Percentiles rank a stretch among this genome's conserved stretches.
phyloP scores from a whole-genome alignment of 306 rosid species.

The Quillaja saponaria region DNA sequence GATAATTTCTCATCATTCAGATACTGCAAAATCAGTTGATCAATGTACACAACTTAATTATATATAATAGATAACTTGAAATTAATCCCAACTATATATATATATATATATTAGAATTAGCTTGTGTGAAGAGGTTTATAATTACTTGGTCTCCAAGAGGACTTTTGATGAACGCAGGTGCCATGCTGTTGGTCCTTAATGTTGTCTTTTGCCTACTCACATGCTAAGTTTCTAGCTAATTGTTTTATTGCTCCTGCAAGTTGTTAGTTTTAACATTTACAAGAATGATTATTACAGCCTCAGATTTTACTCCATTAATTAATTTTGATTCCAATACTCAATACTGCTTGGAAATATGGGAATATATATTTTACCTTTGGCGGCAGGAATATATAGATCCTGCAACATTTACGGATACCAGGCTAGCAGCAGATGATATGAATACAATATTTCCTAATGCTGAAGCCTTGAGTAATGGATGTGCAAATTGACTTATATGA shows the following conservation, averaged over 20 bases:
- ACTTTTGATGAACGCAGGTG: slow-evolving; percentile 49
- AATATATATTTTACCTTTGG: slow-evolving; percentile 40
- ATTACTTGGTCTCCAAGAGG: slow-evolving; percentile 23
- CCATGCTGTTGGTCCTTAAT: slow-evolving; percentile 53
- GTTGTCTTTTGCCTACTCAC: slow-evolving; percentile 66
- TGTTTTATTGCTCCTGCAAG: slow-evolving; percentile 55
- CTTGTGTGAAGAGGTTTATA: not conserved
- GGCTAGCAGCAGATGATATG: slow-evolving; percentile 27
- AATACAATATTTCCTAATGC: slow-evolving; percentile 6
- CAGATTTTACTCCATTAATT: too few species aligned
- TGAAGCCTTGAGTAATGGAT: slow-evolving; percentile 10
- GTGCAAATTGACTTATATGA: slow-evolving; percentile 13
- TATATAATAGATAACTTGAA: too few species aligned
- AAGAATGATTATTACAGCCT: not conserved
- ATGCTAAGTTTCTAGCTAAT: slow-evolving; percentile 47
- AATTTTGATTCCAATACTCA: too few species aligned
- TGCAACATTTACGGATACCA: not conserved
- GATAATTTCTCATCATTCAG: slow-evolving; percentile 8
- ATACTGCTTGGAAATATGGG: too few species aligned
- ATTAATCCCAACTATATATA: too few species aligned
- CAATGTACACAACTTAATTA: too few species aligned
- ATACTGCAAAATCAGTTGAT: slow-evolving; percentile 15
- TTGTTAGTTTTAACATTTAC: not conserved
- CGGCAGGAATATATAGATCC: slow-evolving; percentile 34
- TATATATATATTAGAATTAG: too few species aligned